These are phyloP conservation scores for Karstenula rhodostoma DNA, from an alignment of 2,329 filamentous ascomycete genomes.

Conservation along the genomic window DNA sequence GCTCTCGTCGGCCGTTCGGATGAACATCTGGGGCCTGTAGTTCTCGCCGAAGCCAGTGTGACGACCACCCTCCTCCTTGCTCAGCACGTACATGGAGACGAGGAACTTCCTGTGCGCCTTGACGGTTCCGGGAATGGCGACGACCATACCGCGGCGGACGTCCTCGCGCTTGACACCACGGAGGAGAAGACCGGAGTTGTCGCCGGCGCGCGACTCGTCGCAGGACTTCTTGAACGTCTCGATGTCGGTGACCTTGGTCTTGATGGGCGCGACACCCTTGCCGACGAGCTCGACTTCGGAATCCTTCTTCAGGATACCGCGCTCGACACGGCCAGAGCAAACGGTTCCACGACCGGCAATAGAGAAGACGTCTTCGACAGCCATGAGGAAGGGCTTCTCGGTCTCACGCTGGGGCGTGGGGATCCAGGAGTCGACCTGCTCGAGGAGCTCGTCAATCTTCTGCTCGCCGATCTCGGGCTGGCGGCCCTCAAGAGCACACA, in stretches of 20 bases:
- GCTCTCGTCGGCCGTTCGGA: conserved; percentile 84
- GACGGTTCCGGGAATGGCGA: conserved; percentile 81
- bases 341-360: conserved; percentile 89
- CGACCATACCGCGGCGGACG: conserved; percentile 91
- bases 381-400: conserved; percentile 99
- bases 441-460: conserved; percentile 91
- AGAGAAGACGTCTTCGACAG: conserved; percentile 75
- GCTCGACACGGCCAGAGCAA: conserved; percentile 95
- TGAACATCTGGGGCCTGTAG: conserved; percentile 96
- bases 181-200: conserved; percentile 97
- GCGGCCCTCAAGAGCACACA: conserved; percentile 90
- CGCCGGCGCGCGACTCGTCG: conserved; percentile 92
- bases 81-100: conserved; percentile 94
- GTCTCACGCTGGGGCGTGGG: conserved; percentile 92
- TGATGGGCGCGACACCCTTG: conserved; percentile 81
- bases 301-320: conserved; percentile 92
- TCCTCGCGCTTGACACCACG: conserved; percentile 97
- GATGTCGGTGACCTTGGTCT: conserved; percentile 99
- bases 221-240: conserved; percentile 99
- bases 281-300: conserved; percentile 93
- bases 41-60: conserved; percentile 95
- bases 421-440: conserved; percentile 94
- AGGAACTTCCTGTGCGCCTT: conserved; percentile 93
- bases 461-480: conserved; percentile 83
- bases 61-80: conserved; percentile 96